Base-by-base conservation (phyloP, 345 rosid genomes). In the Euphorbia pulcherrima region DNA sequence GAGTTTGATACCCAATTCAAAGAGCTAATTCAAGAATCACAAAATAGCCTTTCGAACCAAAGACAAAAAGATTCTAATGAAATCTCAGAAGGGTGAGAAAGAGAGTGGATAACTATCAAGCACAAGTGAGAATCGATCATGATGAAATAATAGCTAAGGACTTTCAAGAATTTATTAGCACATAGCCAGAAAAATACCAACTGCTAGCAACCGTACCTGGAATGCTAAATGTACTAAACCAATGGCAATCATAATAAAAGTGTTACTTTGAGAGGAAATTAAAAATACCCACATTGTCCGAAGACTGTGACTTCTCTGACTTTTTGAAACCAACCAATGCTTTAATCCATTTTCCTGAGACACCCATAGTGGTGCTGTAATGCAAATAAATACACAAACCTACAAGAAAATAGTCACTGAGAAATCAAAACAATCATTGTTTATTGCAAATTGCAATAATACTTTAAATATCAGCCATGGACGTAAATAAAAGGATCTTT, bases 281-380 rank as follows among this genome's bases (percentile, higher is more conserved):
- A 39, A 40, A 41, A 37, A 55, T 67, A 79, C 91, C 64, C 57
- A 95, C 98, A 82, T 81, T 85, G 57, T 82, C 83, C n/a, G 87
- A 85, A 67, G 97, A 86, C 29, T 48, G 86, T 7, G 89, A 85
- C 78, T 87, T 92, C 66, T 86, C 94, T 35, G 90, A 78, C 80
- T 87, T 92, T 71, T 80, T 87, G 69, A 88, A 79, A 70, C 98
- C 91, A 76, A 95, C 86, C 79, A 92, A 79, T 64, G 98, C 88
- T 80, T 82, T 92, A 68, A 95, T 80, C 99, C 99, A 95, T 86
- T 86, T 92, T 47, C 97, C 96, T 0, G 97, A 84, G 69, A 87
- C 92, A 74, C 99, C 99, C 99, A 95, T 95, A 69, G 68, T 48
- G 41, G 40, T 59, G 46, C 72, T 20, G 47, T 67, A 69, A 30